A percentile compares a stretch with the other conserved stretches of the same genome.
phyloP scores from a whole-genome alignment of 495 filamentous ascomycete species.

The Penicillium roqueforti region DNA sequence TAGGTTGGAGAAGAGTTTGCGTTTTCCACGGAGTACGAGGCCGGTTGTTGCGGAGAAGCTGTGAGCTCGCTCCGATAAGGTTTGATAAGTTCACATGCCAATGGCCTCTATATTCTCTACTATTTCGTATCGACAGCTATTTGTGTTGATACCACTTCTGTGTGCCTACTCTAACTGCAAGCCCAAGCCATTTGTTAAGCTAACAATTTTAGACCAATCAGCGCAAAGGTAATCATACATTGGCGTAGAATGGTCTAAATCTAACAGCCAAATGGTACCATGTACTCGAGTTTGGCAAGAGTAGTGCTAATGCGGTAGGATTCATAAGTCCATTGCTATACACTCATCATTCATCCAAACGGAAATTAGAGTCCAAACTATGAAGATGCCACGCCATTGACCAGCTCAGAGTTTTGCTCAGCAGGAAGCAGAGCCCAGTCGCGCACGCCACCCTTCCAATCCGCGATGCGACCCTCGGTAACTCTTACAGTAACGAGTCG shows the following conservation, averaged over 20 bases:
- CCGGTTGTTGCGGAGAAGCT: constrained; percentile 30
- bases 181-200: neutral
- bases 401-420: constrained; percentile 24
- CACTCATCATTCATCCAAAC: neutral
- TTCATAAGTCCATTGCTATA: neutral
- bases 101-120: no score
- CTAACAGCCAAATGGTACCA: neutral
- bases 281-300: no score
- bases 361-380: constrained; percentile 1
- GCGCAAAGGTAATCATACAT: neutral
- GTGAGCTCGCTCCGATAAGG: constrained; percentile 20
- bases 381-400: constrained; percentile 35
- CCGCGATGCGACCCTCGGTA: constrained; percentile 69
- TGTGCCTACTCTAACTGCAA: neutral
- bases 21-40: constrained; percentile 23
- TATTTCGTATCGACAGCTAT: no score
- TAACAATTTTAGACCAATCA: neutral
- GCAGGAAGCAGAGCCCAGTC: constrained; percentile 60
- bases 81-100: no score
- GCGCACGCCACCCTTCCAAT: constrained; percentile 75
- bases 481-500: constrained; percentile 71
- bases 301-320: neutral
- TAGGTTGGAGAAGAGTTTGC: neutral
- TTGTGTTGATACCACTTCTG: neutral
- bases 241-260: neutral